phyloP scores from a whole-genome alignment of 805 yeast genomes.

The Saccharomycopsis sp. region DNA sequence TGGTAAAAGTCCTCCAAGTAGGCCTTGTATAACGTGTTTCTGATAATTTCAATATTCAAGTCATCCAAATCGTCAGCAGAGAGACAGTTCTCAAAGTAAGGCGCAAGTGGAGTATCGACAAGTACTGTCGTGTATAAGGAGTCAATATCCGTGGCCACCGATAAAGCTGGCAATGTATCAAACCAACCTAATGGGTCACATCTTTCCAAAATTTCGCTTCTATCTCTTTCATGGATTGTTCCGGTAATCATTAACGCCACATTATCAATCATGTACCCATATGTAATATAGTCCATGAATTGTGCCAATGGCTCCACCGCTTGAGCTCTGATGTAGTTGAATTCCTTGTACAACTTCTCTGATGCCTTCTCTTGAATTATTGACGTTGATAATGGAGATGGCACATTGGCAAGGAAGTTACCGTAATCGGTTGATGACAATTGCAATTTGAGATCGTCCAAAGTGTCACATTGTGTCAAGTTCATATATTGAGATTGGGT shows the following conservation, averaged over 20 bases:
- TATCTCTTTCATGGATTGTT: constrained; percentile 90
- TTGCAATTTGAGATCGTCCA: constrained; percentile 92
- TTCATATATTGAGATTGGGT: constrained; percentile 78
- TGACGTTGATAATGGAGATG: constrained; percentile 78
- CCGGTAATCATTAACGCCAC: constrained; percentile 95
- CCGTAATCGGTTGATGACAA: constrained; percentile 95
- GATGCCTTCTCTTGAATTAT: constrained; percentile 77
- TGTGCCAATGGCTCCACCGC: constrained; percentile 72
- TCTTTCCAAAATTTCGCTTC: constrained; percentile 76
- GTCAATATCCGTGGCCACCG: constrained; percentile 92
- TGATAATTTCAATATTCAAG: constrained; percentile 87
- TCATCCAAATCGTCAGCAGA: constrained; percentile 85
- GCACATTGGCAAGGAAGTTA: constrained; percentile 74
- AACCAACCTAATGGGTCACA: constrained; percentile 99
- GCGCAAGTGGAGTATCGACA: constrained; percentile 95
- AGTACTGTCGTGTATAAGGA: constrained; percentile 88
- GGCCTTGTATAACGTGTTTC: constrained; percentile 88
- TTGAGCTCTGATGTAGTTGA: constrained; percentile 77
- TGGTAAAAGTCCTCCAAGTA: constrained; percentile 80
- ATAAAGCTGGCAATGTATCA: constrained; percentile 90
- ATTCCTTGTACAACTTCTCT: constrained; percentile 71
- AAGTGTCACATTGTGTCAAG: constrained; percentile 89
- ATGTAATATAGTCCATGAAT: constrained; percentile 87
- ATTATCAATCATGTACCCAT: constrained; percentile 98
- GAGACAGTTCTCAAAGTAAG: constrained; percentile 86